These are phyloP conservation scores for Hyphopichia pseudoburtonii DNA, from an alignment of 1,139 yeast genomes.

Conservation along the genomic window DNA sequence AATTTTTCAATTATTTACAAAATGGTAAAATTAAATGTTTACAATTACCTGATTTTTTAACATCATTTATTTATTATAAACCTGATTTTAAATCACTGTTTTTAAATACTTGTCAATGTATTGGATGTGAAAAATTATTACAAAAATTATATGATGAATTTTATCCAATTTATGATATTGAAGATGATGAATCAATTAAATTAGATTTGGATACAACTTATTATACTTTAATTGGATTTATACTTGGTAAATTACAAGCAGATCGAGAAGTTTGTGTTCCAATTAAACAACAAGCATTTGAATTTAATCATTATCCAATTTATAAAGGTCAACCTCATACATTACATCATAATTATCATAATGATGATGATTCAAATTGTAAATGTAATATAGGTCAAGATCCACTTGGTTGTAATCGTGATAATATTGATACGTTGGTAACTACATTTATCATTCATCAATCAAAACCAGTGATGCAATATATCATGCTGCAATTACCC, in stretches of 20 bases:
- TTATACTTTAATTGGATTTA: conserved; percentile 35
- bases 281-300: conserved; percentile 26
- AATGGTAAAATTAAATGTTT: conserved; percentile 16
- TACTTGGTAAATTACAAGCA: conserved; percentile 36
- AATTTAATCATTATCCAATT: conserved; percentile 32
- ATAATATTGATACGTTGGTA: conserved; percentile 35
- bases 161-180: conserved; percentile 20
- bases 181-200: conserved; percentile 2
- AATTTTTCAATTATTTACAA: conserved; percentile 24
- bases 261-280: conserved; percentile 43
- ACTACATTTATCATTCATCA: conserved; percentile 40
- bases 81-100: conserved; percentile 38
- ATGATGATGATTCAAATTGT: conserved; percentile 14
- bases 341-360: conserved; percentile 34
- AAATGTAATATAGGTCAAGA: conserved; percentile 23
- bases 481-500: conserved; percentile 23
- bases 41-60: conserved; percentile 38
- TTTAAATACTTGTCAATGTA: conserved; percentile 37
- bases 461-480: conserved; percentile 29
- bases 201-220: conserved; percentile 29
- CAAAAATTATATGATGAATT: conserved; percentile 23
- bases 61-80: conserved; percentile 40
- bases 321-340: conserved; percentile 41
- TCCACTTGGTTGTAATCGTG: conserved; percentile 20
- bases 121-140: conserved; percentile 36